Conservation (phyloP, 2,329 filamentous ascomycete species). For the Clonostachys sp. region DNA sequence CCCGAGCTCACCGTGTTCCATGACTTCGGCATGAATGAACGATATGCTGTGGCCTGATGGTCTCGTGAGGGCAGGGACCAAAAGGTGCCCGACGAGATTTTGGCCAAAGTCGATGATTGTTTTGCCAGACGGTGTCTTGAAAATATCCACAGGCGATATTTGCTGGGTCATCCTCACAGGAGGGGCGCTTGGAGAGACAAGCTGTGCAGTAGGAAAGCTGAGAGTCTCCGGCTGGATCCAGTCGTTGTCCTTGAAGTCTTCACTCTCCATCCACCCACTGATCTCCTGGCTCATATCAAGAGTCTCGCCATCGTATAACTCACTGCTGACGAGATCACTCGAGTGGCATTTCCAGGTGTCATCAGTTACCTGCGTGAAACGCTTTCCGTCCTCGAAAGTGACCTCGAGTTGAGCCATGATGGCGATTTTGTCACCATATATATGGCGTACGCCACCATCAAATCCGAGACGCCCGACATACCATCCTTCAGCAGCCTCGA, state of each 20-base stretch:
- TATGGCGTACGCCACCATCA: slow-evolving; percentile 16
- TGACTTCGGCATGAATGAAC: slow-evolving; percentile 49
- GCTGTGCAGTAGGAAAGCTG: slow-evolving; percentile 16
- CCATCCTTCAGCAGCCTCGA: slow-evolving; percentile 45
- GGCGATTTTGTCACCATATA: slow-evolving; percentile 25
- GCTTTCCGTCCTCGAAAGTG: slow-evolving; percentile 16
- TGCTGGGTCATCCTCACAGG: slow-evolving; percentile 25
- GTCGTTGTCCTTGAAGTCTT: slow-evolving; percentile 16
- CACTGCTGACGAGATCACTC: slow-evolving; percentile 25
- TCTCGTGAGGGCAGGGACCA: slow-evolving; percentile 17
- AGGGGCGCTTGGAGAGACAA: slow-evolving; percentile 34
- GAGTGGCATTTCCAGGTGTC: slow-evolving; percentile 24
- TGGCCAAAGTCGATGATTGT: slow-evolving; percentile 49
- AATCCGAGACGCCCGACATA: slow-evolving; percentile 29
- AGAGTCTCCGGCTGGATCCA: slow-evolving; percentile 16
- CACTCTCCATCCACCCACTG: too few species aligned
- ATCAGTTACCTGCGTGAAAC: slow-evolving; percentile 22
- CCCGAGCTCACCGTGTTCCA: slow-evolving; percentile 40
- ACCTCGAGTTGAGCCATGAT: slow-evolving; percentile 31
- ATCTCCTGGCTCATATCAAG: slow-evolving; percentile 32
- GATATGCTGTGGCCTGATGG: slow-evolving; percentile 30
- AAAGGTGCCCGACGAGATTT: slow-evolving; percentile 42
- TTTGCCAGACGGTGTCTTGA: slow-evolving; percentile 20
- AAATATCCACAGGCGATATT: slow-evolving; percentile 19
- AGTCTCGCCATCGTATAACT: slow-evolving; percentile 48